Evolutionary conservation across 768 basidiomycete species (phyloP).

Genomic region (Rhodosporidiobolus odoratus): DNA sequence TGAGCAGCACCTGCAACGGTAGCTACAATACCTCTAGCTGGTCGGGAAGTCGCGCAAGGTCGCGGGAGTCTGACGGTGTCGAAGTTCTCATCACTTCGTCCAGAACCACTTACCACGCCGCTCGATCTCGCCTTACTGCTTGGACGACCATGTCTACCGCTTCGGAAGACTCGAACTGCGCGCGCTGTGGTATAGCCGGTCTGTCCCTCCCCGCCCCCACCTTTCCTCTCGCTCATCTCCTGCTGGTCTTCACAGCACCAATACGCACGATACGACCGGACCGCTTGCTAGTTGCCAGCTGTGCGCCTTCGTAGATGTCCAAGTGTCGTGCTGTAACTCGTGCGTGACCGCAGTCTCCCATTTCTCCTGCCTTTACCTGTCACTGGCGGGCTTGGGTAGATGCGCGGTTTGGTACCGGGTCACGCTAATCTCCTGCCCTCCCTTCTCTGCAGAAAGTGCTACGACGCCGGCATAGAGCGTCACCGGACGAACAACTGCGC

Average conservation of each 20-base stretch:
- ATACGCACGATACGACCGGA: not conserved
- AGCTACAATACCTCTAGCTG: no score
- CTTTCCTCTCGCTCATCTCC: not conserved
- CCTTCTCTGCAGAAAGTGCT: not conserved
- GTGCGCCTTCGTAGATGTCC: not conserved
- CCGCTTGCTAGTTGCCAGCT: not conserved
- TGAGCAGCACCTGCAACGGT: no score
- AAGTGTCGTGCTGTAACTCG: not conserved
- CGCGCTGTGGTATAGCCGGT: not conserved
- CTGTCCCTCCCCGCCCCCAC: not conserved
- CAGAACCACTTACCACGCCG: no score
- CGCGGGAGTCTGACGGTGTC: no score
- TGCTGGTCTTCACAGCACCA: not conserved
- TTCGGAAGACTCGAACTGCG: not conserved
- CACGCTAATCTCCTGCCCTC: no score
- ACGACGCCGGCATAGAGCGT: not conserved
- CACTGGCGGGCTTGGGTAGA: no score
- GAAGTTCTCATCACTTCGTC: no score
- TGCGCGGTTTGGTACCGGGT: no score
- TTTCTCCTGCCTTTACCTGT: not conserved
- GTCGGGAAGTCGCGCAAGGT: no score
- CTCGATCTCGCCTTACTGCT: no score
- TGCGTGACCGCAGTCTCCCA: not conserved
- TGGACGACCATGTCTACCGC: not conserved
- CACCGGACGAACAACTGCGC: conserved; percentile 1